Evolutionary conservation across 2,329 filamentous ascomycete genomes (phyloP), one percentile per base, ranked within the genome.

Genomic region (Nemania diffusa): DNA sequence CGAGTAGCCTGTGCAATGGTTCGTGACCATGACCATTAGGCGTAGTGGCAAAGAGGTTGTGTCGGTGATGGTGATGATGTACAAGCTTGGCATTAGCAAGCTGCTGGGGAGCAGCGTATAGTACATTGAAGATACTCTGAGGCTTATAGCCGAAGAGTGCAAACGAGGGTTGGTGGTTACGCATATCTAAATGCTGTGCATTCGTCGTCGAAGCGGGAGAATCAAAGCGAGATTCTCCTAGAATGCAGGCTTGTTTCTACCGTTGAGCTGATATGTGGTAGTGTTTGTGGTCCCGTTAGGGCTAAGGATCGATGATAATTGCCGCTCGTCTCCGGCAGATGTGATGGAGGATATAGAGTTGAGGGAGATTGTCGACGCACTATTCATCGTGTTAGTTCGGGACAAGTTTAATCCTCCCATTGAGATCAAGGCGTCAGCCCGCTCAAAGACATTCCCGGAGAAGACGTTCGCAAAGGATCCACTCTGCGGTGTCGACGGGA

Each of bases 401-500:
- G 83, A 84, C 82, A 88, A 84, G n/a, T 83, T 84, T 34, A 87
- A 80, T 17, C 86, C 86, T n/a, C 85, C 85, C 74, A 85, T 85
- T 4, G 84, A 84, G 68, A 88, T 85, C 52, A 89, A 79, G 6
- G 86, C 82, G 61, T 88, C 87, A 0, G 87, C 87, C 20, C 87
- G 81, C 72, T 89, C 85, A 75, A 88, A 89, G n/a, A 89, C 85
- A 70, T 87, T 83, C 11, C 87, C 85, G 1, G 83, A 81, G 67
- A 89, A 88, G 1, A 84, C 83, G 17, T 81, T 80, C 7, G 83
- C 82, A 73, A 89, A 88, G 0, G 85, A 86, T 1, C 81, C 84
- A 67, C 82, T 87, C 74, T 88, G 84, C 9, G 89, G 88, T 0
- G 89, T 92, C 2, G 87, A 92, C 3, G 93, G 92, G 11, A 97